Percentiles rank a stretch among this genome's conserved stretches.
Conservation (phyloP, 371 early-diverging fungal genomes). For the Mucor lusitanicus region DNA sequence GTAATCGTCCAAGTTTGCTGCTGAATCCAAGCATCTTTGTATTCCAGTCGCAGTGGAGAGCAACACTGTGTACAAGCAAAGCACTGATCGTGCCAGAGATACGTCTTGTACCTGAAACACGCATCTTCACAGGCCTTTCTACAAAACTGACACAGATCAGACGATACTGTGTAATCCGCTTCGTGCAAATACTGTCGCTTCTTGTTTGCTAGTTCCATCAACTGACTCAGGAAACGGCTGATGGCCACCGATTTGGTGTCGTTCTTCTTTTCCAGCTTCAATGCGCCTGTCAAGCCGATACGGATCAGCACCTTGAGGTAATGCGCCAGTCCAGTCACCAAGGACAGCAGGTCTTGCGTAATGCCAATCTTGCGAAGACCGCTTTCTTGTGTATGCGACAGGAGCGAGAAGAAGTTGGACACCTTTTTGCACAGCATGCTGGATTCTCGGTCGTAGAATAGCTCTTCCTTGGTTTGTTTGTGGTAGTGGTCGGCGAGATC, state of each 20-base stretch:
- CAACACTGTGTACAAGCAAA: conserved; percentile 74
- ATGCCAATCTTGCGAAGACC: conserved; percentile 68
- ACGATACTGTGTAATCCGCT: conserved; percentile 34
- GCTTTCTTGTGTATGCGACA: conserved; percentile 80
- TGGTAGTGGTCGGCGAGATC: conserved; percentile 45
- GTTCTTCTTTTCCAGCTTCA: conserved; percentile 67
- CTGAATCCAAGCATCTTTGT: conserved; percentile 53
- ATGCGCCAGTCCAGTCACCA: conserved; percentile 93
- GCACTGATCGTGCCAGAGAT: conserved; percentile 83
- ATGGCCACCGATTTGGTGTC: conserved; percentile 48
- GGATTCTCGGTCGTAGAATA: conserved; percentile 83
- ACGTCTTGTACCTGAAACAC: conserved; percentile 66
- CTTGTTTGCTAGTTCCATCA: conserved; percentile 63
- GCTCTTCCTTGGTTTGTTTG: conserved; percentile 39
- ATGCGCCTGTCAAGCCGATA: conserved; percentile 84
- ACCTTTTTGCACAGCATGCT: conserved; percentile 90
- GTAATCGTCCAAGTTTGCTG: conserved; percentile 39
- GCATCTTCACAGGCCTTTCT: conserved; percentile 78
- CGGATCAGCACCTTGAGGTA: conserved; percentile 90
- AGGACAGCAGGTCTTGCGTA: conserved; percentile 87
- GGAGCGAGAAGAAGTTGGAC: conserved; percentile 88
- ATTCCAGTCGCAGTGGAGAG: conserved; percentile 52
- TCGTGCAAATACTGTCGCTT: conserved; percentile 23
- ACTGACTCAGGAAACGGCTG: conserved; percentile 61
- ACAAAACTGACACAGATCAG: conserved; percentile 83